A percentile compares a stretch with the other conserved stretches of the same genome.
phyloP scores from a whole-genome alignment of 139 green algal species.

The Micromonas commoda region DNA sequence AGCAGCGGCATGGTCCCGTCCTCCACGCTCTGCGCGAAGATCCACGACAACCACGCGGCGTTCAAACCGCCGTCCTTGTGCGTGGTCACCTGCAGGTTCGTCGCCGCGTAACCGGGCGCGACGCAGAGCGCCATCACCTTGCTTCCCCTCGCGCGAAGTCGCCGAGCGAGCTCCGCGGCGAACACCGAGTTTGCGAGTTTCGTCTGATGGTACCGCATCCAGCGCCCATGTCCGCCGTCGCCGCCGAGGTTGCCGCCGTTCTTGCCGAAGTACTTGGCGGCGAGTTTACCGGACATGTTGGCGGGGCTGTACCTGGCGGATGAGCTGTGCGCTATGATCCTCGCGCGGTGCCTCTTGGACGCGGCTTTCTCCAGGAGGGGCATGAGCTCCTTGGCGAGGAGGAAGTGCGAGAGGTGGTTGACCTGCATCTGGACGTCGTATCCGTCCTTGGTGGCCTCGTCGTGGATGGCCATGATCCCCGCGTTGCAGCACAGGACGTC shows the following conservation, averaged over 20 bases:
- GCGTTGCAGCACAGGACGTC: constrained; percentile 26
- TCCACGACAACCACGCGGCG: neutral
- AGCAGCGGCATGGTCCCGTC: neutral
- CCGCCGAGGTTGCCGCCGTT: constrained; percentile 20
- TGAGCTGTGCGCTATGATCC: constrained; percentile 24
- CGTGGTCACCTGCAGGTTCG: constrained; percentile 33
- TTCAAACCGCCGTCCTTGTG: constrained; percentile 7
- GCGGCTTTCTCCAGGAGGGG: constrained; percentile 26
- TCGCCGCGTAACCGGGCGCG: constrained; percentile 22
- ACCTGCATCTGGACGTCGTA: constrained; percentile 39
- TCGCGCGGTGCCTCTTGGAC: constrained; percentile 6
- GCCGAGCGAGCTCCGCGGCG: constrained; percentile 17
- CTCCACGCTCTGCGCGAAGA: neutral
- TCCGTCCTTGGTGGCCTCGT: constrained; percentile 25
- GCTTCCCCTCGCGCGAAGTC: constrained; percentile 17
- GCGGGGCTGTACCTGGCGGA: constrained; percentile 13
- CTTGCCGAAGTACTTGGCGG: constrained; percentile 27
- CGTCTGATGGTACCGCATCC: constrained; percentile 30
- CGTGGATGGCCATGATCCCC: constrained; percentile 34
- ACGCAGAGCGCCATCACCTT: constrained; percentile 32
- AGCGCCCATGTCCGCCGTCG: neutral
- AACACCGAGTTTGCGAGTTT: constrained; percentile 38
- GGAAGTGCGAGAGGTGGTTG: constrained; percentile 37
- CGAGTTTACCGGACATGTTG: neutral
- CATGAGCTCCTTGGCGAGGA: constrained; percentile 30